phyloP scores from a whole-genome alignment of 148 eudicot species.

The Silene conica region DNA sequence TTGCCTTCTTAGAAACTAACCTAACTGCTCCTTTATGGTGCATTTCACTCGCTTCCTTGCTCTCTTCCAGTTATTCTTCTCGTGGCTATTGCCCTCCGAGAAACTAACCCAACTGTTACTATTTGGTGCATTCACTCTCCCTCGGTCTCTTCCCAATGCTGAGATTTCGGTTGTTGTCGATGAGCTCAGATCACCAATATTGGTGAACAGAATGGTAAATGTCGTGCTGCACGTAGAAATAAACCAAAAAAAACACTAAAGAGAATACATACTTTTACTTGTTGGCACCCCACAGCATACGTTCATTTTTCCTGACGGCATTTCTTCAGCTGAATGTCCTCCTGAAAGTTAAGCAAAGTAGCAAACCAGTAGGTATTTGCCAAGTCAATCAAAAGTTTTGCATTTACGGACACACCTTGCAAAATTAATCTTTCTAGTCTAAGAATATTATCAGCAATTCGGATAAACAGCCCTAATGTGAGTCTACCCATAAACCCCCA shows the following conservation, averaged over 20 bases:
- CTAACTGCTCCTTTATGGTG: too few species aligned
- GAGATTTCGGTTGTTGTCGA: background rate
- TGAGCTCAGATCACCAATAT: background rate
- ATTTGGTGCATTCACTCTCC: background rate
- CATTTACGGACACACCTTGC: background rate
- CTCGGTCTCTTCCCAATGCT: background rate
- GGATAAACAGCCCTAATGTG: background rate
- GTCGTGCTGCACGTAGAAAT: background rate
- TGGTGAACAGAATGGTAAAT: background rate
- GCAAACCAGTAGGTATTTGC: constrained; percentile 2
- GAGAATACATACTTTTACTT: background rate
- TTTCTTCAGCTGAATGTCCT: constrained; percentile 2
- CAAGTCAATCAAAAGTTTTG: background rate
- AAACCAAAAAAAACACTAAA: background rate
- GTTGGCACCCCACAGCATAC: background rate
- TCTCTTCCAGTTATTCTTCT: too few species aligned
- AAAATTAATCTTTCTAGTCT: background rate
- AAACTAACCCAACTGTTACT: too few species aligned
- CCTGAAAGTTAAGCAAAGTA: background rate
- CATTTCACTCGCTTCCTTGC: too few species aligned
- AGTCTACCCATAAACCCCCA: background rate
- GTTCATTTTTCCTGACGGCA: background rate
- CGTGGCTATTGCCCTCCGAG: too few species aligned
- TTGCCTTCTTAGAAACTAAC: too few species aligned
- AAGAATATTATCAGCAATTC: background rate